These are phyloP conservation scores for Aspergillus quadricinctus DNA, from an alignment of 2,329 filamentous ascomycete genomes.

Conservation along the genomic window DNA sequence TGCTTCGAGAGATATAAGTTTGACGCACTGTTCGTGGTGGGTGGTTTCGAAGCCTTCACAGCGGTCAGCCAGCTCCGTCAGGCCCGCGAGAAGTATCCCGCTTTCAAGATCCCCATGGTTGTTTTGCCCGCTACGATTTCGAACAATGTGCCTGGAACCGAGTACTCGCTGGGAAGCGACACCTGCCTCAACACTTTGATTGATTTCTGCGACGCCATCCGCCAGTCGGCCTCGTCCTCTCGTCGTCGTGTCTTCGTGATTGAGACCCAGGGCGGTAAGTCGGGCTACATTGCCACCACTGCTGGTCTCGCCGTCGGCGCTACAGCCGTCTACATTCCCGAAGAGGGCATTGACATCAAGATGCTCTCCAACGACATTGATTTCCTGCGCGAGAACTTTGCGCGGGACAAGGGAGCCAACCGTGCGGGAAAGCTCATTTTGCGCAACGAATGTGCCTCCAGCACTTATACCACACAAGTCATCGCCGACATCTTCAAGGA, in stretches of 20 bases:
- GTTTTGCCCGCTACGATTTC: constrained; percentile 95
- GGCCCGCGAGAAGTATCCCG: constrained; percentile 71
- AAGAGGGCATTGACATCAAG: constrained; percentile 89
- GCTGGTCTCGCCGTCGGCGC: constrained; percentile 90
- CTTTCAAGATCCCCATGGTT: constrained; percentile 87
- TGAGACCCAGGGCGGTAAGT: constrained; percentile 92
- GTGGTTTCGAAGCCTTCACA: constrained; percentile 95
- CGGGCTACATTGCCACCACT: constrained; percentile 87
- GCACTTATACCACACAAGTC: constrained; percentile 85
- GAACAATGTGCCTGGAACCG: constrained; percentile 96
- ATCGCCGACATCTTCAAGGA: constrained; percentile 95
- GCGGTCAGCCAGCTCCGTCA: constrained; percentile 81
- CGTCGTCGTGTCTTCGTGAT: constrained; percentile 94
- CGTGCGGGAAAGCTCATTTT: constrained; percentile 90
- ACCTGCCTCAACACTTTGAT: constrained; percentile 95
- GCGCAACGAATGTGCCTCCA: constrained; percentile 91
- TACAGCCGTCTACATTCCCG: constrained; percentile 89
- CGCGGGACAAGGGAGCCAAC: constrained; percentile 78
- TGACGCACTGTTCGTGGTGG: constrained; percentile 85
- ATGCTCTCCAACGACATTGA: constrained; percentile 90
- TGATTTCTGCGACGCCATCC: constrained; percentile 93
- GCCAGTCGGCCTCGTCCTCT: constrained; percentile 91
- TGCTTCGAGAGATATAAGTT: constrained; percentile 84
- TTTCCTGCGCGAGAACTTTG: constrained; percentile 80
- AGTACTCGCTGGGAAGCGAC: constrained; percentile 94